Conservation (phyloP, 2,329 filamentous ascomycete genomes). For the Onygenales sp. region DNA sequence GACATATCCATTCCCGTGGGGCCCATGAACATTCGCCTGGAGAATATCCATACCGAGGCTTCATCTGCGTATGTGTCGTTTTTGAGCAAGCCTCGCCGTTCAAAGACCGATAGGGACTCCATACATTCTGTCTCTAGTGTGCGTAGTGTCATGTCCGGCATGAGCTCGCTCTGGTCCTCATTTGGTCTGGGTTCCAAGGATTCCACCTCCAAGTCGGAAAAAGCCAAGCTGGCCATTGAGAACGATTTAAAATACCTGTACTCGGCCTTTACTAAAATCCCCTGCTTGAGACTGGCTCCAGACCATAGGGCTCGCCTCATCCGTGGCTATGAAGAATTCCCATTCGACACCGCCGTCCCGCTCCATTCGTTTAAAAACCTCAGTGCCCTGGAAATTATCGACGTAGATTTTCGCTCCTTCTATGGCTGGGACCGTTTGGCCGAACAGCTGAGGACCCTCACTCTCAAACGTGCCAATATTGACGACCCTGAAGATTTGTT, state of each 20-base stretch:
- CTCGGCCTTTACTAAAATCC: slow-evolving; percentile 97
- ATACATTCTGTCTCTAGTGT: slow-evolving; percentile 95
- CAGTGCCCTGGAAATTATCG: slow-evolving; percentile 84
- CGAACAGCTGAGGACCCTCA: slow-evolving; percentile 83
- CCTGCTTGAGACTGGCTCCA: slow-evolving; percentile 78
- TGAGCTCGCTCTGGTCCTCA: slow-evolving; percentile 86
- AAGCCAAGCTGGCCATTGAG: slow-evolving; percentile 75
- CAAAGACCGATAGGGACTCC: slow-evolving; percentile 76
- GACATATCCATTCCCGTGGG: slow-evolving; percentile 84
- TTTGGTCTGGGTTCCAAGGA: slow-evolving; percentile 75
- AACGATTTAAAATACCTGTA: slow-evolving; percentile 92
- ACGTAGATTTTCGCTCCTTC: slow-evolving; percentile 93
- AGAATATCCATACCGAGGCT: slow-evolving; percentile 84
- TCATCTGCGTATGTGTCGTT: slow-evolving; percentile 92
- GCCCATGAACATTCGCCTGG: slow-evolving; percentile 89
- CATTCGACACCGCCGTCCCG: slow-evolving; percentile 93
- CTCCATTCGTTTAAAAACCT: slow-evolving; percentile 97
- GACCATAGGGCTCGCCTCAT: slow-evolving; percentile 88
- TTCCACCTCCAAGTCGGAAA: slow-evolving; percentile 72
- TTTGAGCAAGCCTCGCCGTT: slow-evolving; percentile 70
- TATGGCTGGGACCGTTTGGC: slow-evolving; percentile 93
- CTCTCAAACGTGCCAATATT: slow-evolving; percentile 74
- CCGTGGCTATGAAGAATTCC: slow-evolving; percentile 90
- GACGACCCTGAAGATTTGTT: slow-evolving; percentile 86
- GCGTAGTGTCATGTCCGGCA: slow-evolving; percentile 92